phyloP scores from a whole-genome alignment of 1,284 basidiomycete species.

The Porogramme epimiltina region DNA sequence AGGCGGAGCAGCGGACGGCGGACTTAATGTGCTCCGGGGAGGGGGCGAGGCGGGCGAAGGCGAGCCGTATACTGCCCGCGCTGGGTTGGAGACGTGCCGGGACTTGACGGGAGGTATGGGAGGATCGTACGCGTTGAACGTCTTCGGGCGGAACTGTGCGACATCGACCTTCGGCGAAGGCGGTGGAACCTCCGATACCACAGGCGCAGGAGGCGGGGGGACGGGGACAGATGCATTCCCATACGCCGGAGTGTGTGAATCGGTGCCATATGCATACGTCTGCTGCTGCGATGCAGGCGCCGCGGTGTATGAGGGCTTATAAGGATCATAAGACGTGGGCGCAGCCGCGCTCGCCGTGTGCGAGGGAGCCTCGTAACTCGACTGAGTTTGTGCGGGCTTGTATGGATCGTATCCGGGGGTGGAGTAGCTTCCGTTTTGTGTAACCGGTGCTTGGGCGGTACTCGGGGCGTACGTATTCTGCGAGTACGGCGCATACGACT shows the following conservation, averaged over 20 bases:
- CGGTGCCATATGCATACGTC: slow-evolving; percentile 8
- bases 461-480: slow-evolving; percentile 10
- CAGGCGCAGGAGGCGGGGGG: slow-evolving; percentile 17
- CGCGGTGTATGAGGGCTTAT: slow-evolving; percentile 9
- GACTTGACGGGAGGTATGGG: slow-evolving; percentile 63
- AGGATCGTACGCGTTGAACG: slow-evolving; percentile 78
- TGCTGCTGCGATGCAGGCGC: slow-evolving; percentile 2
- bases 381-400: slow-evolving; percentile 14
- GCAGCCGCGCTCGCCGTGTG: background rate
- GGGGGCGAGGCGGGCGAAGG: slow-evolving; percentile 31
- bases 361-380: background rate
- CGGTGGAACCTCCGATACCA: slow-evolving; percentile 18
- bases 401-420: slow-evolving; percentile 25
- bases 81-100: slow-evolving; percentile 37
- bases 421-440: slow-evolving; percentile 13
- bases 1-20: slow-evolving; percentile 19
- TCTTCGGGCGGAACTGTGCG: slow-evolving; percentile 56
- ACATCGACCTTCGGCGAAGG: slow-evolving; percentile 39
- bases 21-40: slow-evolving; percentile 30
- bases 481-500: slow-evolving; percentile 21
- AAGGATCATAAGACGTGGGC: slow-evolving; percentile 6
- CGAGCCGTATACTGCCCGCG: slow-evolving; percentile 16
- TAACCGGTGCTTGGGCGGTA: slow-evolving; percentile 4
- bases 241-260: slow-evolving; percentile 11
- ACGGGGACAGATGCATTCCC: slow-evolving; percentile 10